Evolutionary conservation across 2,329 filamentous ascomycete genomes (phyloP).

Genomic region (Pseudocercospora eumusae): DNA sequence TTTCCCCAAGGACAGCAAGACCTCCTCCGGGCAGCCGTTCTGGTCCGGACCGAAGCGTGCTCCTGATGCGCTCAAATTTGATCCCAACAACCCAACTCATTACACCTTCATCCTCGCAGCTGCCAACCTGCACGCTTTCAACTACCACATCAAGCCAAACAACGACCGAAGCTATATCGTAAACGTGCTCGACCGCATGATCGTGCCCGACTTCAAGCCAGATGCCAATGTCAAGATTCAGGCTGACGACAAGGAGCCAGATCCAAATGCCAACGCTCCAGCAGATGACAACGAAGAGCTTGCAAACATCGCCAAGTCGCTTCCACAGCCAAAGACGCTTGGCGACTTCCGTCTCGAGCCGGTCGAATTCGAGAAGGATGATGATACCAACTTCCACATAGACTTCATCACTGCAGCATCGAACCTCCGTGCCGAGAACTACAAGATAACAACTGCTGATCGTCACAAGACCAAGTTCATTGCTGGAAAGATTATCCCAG

Average conservation of each 20-base stretch:
- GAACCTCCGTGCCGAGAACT: conserved; percentile 95
- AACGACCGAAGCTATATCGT: conserved; percentile 69
- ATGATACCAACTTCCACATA: conserved; percentile 96
- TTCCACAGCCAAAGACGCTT: conserved; percentile 78
- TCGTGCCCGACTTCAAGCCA: conserved; percentile 91
- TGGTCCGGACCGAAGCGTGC: conserved; percentile 99
- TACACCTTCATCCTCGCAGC: conserved; percentile 84
- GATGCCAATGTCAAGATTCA: conserved; percentile 94
- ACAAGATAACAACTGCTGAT: conserved; percentile 91
- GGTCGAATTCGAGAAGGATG: conserved; percentile 98
- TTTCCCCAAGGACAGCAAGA: conserved; percentile 91
- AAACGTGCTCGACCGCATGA: conserved; percentile 84
- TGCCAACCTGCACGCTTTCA: conserved; percentile 93
- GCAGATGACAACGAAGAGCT: conserved; percentile 75
- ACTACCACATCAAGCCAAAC: conserved; percentile 84
- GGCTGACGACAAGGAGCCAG: conserved; percentile 90
- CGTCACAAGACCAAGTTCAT: conserved; percentile 99
- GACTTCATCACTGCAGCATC: conserved; percentile 98
- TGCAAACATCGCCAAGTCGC: conserved; percentile 66
- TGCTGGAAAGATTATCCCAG: conserved; percentile 98
- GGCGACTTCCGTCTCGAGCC: conserved; percentile 86
- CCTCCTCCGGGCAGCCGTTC: conserved; percentile 85
- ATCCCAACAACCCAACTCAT: conserved; percentile 80
- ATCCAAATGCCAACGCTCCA: conserved; percentile 70
- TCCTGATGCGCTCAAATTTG: conserved; percentile 86